These are phyloP conservation scores for Arthrobotrys pseudoclavata DNA, from an alignment of 2,329 filamentous ascomycete genomes.

Conservation along the genomic window DNA sequence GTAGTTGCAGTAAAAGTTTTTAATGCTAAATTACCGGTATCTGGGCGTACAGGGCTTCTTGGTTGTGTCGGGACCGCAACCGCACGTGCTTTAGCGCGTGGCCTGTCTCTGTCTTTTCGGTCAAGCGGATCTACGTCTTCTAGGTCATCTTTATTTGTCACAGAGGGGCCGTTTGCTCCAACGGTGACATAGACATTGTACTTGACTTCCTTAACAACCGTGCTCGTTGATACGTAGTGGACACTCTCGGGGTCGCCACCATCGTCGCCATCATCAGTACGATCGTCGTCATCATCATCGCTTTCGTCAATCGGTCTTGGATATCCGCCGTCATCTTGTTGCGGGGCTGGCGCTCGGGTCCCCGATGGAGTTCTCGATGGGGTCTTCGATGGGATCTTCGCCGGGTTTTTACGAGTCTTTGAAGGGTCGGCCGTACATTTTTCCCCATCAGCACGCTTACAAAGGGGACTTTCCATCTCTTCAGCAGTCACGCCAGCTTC, in stretches of 20 bases:
- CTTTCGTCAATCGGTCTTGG: neutral
- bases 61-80: neutral
- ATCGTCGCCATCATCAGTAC: neutral
- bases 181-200: neutral
- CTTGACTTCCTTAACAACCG: neutral
- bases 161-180: neutral
- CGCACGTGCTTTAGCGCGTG: neutral
- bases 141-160: too few relatives aligned
- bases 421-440: neutral
- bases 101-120: neutral
- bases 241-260: neutral
- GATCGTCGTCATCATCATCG: neutral
- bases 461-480: neutral
- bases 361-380: neutral
- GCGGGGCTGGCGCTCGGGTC: neutral
- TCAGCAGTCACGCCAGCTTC: neutral
- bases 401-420: neutral
- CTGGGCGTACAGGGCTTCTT: neutral
- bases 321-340: neutral
- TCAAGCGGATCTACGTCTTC: neutral
- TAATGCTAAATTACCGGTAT: neutral
- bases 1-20: neutral
- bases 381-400: neutral
- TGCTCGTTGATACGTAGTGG: neutral
- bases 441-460: neutral